These are phyloP conservation scores for Debaryomycetaceae sp. DNA, from an alignment of 1,139 yeast genomes.

Conservation along the genomic window DNA sequence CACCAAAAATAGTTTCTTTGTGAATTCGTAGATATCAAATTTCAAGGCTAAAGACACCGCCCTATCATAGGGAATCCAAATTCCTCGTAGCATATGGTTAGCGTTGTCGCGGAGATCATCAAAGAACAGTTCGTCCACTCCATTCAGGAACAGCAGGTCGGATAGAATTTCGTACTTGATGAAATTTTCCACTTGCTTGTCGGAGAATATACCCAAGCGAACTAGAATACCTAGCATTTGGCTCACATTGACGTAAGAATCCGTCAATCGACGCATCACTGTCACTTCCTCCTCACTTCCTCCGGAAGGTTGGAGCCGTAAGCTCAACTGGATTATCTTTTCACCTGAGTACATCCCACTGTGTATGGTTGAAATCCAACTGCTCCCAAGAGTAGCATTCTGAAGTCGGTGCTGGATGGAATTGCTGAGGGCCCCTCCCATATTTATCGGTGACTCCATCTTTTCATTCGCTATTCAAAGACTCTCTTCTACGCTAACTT, in stretches of 20 bases:
- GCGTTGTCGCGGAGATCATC: conserved; percentile 30
- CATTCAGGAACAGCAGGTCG: conserved; percentile 26
- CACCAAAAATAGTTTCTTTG: conserved; percentile 37
- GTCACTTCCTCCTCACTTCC: conserved; percentile 12
- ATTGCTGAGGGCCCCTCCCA: conserved; percentile 44
- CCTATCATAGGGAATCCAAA: conserved; percentile 46
- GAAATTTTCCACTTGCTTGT: conserved; percentile 25
- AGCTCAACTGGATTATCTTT: conserved; percentile 34
- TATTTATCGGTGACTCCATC: conserved; percentile 46
- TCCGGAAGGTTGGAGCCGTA: conserved; percentile 10
- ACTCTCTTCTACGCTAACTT: background rate
- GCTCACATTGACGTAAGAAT: conserved; percentile 40
- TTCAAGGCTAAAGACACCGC: conserved; percentile 40
- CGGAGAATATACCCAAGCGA: conserved; percentile 23
- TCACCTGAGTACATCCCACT: conserved; percentile 39
- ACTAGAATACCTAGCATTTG: conserved; percentile 37
- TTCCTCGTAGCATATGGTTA: conserved; percentile 26
- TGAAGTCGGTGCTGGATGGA: conserved; percentile 36
- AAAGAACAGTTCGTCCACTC: conserved; percentile 20
- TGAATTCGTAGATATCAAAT: conserved; percentile 40
- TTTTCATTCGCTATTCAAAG: background rate
- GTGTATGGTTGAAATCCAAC: conserved; percentile 17
- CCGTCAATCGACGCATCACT: conserved; percentile 42
- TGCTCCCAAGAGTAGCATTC: conserved; percentile 33
- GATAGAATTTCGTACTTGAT: conserved; percentile 32